Evolutionary conservation across 164 flowering plant genomes (phyloP).

Genomic region (Vitis labrusca): DNA sequence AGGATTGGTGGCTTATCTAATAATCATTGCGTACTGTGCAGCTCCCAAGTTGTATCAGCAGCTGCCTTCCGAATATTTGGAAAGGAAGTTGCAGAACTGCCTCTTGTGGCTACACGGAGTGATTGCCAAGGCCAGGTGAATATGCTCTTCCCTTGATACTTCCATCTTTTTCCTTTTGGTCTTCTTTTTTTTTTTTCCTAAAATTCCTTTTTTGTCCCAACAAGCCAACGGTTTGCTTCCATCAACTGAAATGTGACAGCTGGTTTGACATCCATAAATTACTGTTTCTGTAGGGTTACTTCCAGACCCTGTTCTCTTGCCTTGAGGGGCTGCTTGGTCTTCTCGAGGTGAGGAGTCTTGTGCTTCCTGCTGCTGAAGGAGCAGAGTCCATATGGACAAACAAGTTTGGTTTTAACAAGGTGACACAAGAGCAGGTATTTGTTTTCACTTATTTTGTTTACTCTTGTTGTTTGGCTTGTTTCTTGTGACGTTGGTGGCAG

Average conservation of each 20-base stretch:
- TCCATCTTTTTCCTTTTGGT: not conserved
- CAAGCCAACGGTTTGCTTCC: no score
- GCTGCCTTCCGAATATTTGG: slow-evolving; percentile 60
- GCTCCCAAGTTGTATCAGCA: slow-evolving; percentile 50
- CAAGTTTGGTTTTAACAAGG: slow-evolving; percentile 51
- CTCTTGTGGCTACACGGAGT: slow-evolving; percentile 61
- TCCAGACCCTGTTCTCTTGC: slow-evolving; percentile 54
- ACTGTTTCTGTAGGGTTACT: slow-evolving; percentile 54
- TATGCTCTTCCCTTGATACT: not conserved
- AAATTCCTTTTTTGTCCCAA: no score
- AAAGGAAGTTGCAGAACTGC: slow-evolving; percentile 59
- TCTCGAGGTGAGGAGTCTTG: slow-evolving; percentile 44
- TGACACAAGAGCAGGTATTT: slow-evolving; percentile 44
- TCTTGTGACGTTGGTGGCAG: not conserved
- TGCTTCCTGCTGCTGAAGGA: slow-evolving; percentile 74
- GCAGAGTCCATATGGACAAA: slow-evolving; percentile 64
- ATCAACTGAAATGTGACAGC: not conserved
- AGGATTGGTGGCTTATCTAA: not conserved
- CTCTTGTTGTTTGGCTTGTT: not conserved
- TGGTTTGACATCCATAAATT: not conserved
- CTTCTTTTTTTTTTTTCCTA: not conserved
- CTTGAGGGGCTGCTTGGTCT: slow-evolving; percentile 47
- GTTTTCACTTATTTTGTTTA: not conserved
- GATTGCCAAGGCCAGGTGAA: slow-evolving; percentile 53
- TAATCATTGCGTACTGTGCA: slow-evolving; percentile 22